Evolutionary conservation across 345 rosid genomes (phyloP).

Genomic region (Camelina hispida): DNA sequence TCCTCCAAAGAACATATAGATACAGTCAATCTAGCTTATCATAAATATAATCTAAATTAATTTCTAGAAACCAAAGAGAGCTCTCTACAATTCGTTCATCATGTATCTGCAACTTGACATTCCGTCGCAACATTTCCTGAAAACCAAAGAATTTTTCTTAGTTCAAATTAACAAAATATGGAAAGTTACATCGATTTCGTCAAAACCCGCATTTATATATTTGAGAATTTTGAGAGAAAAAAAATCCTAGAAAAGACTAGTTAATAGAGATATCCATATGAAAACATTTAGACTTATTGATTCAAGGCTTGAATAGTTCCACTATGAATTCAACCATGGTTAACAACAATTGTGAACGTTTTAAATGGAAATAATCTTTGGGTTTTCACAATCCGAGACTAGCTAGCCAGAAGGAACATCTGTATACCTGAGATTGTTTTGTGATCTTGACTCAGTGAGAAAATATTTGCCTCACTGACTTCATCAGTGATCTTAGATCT

Average conservation of each 20-base stretch:
- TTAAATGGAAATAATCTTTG: too few relatives aligned
- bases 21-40: conserved; percentile 35
- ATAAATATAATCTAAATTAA: conserved; percentile 30
- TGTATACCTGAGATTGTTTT: conserved; percentile 46
- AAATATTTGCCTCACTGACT: conserved; percentile 46
- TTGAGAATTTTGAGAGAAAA: too few relatives aligned
- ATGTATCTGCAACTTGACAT: conserved; percentile 25
- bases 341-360: not conserved
- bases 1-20: conserved; percentile 28
- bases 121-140: conserved; percentile 33
- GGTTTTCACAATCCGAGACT: not conserved
- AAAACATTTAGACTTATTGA: not conserved
- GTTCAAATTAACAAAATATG: not conserved
- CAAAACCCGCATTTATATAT: not conserved
- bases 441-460: conserved; percentile 15
- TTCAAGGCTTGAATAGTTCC: not conserved
- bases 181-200: not conserved
- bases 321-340: not conserved
- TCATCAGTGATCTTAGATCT: conserved; percentile 55
- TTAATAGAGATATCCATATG: not conserved
- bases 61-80: conserved; percentile 19
- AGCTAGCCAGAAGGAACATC: not conserved
- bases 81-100: conserved; percentile 26
- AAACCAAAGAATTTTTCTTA: not conserved
- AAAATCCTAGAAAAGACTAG: too few relatives aligned